phyloP scores from a whole-genome alignment of 140 eudicot genomes.

The Anethum foeniculum region DNA sequence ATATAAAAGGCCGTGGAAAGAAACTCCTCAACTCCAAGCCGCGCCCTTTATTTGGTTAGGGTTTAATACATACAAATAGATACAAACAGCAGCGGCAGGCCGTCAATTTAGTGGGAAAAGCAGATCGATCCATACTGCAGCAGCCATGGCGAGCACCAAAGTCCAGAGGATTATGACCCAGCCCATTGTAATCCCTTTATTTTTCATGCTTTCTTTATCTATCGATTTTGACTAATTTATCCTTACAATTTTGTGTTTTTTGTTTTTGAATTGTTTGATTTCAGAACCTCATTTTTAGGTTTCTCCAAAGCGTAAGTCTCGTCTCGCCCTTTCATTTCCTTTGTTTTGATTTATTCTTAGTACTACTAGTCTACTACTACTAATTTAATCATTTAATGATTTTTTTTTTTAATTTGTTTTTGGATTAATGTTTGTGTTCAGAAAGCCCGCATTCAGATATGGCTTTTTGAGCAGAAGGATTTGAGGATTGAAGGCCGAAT shows the following conservation, averaged over 20 bases:
- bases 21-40: neutral
- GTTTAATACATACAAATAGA: neutral
- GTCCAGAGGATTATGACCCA: slow-evolving; percentile 91
- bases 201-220: neutral
- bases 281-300: slow-evolving; percentile 79
- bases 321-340: neutral
- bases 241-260: neutral
- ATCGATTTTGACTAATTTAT: slow-evolving; percentile 4
- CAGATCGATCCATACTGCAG: neutral
- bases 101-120: neutral
- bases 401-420: neutral
- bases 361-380: neutral
- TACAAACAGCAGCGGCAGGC: neutral
- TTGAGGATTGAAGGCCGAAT: slow-evolving; percentile 84
- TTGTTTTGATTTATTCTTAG: neutral
- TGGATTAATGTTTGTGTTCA: neutral
- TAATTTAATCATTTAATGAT: neutral
- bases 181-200: slow-evolving; percentile 42
- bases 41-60: neutral
- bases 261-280: neutral
- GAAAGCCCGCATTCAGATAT: slow-evolving; percentile 86
- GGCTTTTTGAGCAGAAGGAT: slow-evolving; percentile 92
- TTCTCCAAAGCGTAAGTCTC: slow-evolving; percentile 70
- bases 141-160: slow-evolving; percentile 77
- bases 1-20: neutral